Conservation (phyloP, 352 stramenopile species). For the Phytophthora niederhauseri region DNA sequence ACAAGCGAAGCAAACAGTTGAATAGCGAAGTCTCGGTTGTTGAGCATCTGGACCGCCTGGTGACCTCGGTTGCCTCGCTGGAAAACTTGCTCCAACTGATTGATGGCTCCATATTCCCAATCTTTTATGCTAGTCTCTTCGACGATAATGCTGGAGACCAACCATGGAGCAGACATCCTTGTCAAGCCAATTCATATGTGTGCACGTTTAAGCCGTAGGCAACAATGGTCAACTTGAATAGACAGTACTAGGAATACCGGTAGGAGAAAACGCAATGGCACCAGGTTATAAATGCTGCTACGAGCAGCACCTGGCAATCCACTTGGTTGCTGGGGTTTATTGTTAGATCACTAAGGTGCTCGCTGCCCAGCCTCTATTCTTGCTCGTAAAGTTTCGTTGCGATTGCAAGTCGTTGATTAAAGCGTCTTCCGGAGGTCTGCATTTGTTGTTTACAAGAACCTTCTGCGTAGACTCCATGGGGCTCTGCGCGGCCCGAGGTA, state of each 20-base stretch:
- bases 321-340: neutral
- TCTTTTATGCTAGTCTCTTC: conserved; percentile 89
- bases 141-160: conserved; percentile 91
- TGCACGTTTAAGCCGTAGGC: neutral
- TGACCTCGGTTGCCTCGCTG: conserved; percentile 38
- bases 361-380: neutral
- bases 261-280: too few species aligned
- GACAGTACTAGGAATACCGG: too few species aligned
- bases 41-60: conserved; percentile 80
- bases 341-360: neutral
- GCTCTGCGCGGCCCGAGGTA: conserved; percentile 11
- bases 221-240: neutral
- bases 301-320: neutral
- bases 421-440: neutral
- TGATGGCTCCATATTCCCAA: conserved; percentile 94
- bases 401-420: neutral
- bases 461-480: conserved; percentile 14
- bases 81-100: conserved; percentile 87
- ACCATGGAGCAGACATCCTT: conserved; percentile 89
- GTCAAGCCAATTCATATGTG: neutral
- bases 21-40: conserved; percentile 90
- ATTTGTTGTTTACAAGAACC: too few species aligned
- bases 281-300: too few species aligned
- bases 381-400: neutral
- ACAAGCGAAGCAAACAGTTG: conserved; percentile 92